Evolutionary conservation across 2,329 filamentous ascomycete species (phyloP).

Genomic region (Thermothelomyces thermophilus): DNA sequence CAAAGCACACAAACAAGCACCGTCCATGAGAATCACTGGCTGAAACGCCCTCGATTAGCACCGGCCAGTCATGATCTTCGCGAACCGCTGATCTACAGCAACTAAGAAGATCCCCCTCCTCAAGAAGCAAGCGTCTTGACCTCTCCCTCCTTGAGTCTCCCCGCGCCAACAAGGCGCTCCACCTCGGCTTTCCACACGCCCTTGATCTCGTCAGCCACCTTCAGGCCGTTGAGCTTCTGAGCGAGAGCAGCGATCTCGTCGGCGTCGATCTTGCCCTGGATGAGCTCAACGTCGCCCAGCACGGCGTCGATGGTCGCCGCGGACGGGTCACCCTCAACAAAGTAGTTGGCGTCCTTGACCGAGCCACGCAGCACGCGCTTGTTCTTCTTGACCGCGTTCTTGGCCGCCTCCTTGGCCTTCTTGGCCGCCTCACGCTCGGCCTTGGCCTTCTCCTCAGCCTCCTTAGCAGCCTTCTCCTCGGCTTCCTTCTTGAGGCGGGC

Average conservation of each 20-base stretch:
- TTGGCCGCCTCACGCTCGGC: slow-evolving; percentile 73
- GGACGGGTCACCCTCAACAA: slow-evolving; percentile 65
- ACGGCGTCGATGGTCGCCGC: slow-evolving; percentile 74
- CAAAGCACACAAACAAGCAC: background rate
- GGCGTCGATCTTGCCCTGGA: slow-evolving; percentile 82
- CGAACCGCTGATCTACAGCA: background rate
- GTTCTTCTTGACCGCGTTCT: slow-evolving; percentile 99
- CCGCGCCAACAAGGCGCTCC: slow-evolving; percentile 68
- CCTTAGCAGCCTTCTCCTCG: slow-evolving; percentile 70
- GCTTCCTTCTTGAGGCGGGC: slow-evolving; percentile 77
- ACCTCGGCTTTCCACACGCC: slow-evolving; percentile 71
- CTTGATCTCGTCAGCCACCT: slow-evolving; percentile 80
- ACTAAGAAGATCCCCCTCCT: background rate
- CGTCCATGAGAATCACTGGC: background rate
- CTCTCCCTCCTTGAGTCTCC: slow-evolving; percentile 82
- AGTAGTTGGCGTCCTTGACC: slow-evolving; percentile 98
- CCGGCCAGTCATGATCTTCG: background rate
- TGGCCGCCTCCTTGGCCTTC: slow-evolving; percentile 97
- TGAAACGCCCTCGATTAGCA: slow-evolving; percentile 1
- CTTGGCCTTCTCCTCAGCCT: slow-evolving; percentile 84
- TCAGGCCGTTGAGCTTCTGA: slow-evolving; percentile 70
- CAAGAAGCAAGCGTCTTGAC: slow-evolving; percentile 54
- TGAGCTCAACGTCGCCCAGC: slow-evolving; percentile 74
- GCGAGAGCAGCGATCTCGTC: slow-evolving; percentile 86
- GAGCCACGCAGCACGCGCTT: slow-evolving; percentile 92